phyloP scores from a whole-genome alignment of 768 basidiomycete genomes.

The Basidioascus undulatus region DNA sequence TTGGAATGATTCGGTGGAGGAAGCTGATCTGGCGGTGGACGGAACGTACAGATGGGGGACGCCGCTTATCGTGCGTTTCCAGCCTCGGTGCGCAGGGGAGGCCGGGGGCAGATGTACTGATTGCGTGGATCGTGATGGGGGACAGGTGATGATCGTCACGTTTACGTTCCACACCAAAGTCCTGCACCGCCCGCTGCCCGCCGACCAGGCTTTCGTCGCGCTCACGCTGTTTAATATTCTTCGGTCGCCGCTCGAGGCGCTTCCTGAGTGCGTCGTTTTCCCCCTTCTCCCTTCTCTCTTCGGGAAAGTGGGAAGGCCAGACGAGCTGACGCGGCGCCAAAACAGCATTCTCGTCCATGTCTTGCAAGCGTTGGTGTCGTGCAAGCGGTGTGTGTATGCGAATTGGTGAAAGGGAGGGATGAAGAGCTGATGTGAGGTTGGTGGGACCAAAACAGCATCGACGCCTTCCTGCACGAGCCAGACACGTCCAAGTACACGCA shows the following conservation, averaged over 20 bases:
- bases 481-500: constrained; percentile 22
- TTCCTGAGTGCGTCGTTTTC: constrained; percentile 6
- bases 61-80: too few species aligned
- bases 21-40: too few species aligned
- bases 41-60: too few species aligned
- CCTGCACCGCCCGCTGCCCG: constrained; percentile 17
- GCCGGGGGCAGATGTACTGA: too few species aligned
- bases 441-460: too few species aligned
- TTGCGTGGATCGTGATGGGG: too few species aligned
- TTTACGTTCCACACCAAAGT: constrained; percentile 18
- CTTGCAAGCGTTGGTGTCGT: constrained; percentile 17
- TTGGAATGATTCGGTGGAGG: too few species aligned
- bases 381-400: too few species aligned
- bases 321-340: neutral
- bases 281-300: constrained; percentile 4
- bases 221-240: constrained; percentile 23
- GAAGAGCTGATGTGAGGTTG: too few species aligned
- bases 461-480: constrained; percentile 19
- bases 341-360: constrained; percentile 11
- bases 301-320: constrained; percentile 9
- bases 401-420: too few species aligned
- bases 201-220: constrained; percentile 22
- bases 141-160: too few species aligned
- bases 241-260: constrained; percentile 18
- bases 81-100: too few species aligned